These are phyloP conservation scores for Saturnispora ahearnii DNA, from an alignment of 805 yeast genomes.

Conservation along the genomic window DNA sequence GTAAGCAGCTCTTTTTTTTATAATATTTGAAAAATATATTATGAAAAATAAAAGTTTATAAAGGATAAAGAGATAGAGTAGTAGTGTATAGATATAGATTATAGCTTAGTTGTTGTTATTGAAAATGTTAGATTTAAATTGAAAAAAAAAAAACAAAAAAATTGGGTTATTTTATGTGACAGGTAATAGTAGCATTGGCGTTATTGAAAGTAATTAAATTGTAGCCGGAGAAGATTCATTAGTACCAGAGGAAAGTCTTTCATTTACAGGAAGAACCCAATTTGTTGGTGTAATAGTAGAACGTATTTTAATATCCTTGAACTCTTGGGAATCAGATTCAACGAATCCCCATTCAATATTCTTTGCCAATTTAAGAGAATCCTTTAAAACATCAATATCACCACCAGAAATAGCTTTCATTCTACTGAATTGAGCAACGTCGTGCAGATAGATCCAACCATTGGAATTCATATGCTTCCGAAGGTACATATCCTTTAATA, in stretches of 20 bases:
- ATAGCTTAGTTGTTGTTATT: too few relatives aligned
- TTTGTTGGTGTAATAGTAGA: constrained; percentile 46
- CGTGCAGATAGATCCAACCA: constrained; percentile 61
- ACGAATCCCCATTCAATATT: constrained; percentile 33
- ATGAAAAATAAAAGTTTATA: too few relatives aligned
- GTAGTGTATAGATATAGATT: too few relatives aligned
- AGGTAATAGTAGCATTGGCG: background rate
- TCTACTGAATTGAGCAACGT: constrained; percentile 66
- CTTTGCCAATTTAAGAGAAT: constrained; percentile 45
- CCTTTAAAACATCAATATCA: constrained; percentile 41
- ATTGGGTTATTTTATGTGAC: background rate
- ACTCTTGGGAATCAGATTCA: constrained; percentile 19
- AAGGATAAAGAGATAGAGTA: too few relatives aligned
- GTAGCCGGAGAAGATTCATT: constrained; percentile 21
- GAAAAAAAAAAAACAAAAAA: too few relatives aligned
- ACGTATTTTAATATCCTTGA: constrained; percentile 41
- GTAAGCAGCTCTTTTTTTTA: too few relatives aligned
- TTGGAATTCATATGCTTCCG: constrained; percentile 70
- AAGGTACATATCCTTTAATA: constrained; percentile 74
- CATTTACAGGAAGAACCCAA: constrained; percentile 58
- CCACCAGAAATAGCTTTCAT: constrained; percentile 58
- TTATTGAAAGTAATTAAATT: background rate
- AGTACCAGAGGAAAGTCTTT: constrained; percentile 38
- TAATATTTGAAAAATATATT: too few relatives aligned
- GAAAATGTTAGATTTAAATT: too few relatives aligned